Conservation (phyloP, 306 rosid species). For the Heteromeles arbutifolia region DNA sequence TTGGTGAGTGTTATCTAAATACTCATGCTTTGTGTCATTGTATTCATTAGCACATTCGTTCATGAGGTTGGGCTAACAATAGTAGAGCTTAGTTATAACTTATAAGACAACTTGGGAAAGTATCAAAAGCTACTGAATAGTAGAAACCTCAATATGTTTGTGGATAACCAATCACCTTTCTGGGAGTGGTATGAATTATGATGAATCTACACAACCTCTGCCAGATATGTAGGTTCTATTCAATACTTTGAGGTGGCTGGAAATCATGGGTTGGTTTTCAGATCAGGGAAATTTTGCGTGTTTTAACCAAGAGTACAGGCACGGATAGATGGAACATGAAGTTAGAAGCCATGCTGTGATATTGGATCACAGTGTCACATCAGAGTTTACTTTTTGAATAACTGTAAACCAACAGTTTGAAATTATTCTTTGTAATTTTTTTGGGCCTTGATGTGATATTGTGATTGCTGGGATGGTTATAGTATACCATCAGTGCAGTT, state of each 20-base stretch:
- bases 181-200: constrained; percentile 30
- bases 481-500: neutral
- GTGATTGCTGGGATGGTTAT: neutral
- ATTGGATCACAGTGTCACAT: neutral
- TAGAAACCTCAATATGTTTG: neutral
- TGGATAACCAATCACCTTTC: neutral
- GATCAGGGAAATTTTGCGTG: constrained; percentile 52
- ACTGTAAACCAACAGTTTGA: neutral
- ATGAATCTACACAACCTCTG: constrained; percentile 45
- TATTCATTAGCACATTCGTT: neutral
- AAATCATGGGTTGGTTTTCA: constrained; percentile 57
- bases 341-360: constrained; percentile 50
- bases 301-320: constrained; percentile 43
- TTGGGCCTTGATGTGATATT: neutral
- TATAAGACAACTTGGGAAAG: neutral
- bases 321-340: constrained; percentile 33
- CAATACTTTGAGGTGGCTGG: constrained; percentile 26
- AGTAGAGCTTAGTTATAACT: neutral
- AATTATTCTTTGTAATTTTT: neutral
- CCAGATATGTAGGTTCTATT: constrained; percentile 16
- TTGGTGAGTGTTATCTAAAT: constrained; percentile 47
- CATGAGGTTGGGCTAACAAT: neutral
- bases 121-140: neutral
- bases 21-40: neutral
- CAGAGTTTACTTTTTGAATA: constrained; percentile 7